Evolutionary conservation across 108 stramenopile genomes (phyloP).

Genomic region (Nitzschia sp.): DNA sequence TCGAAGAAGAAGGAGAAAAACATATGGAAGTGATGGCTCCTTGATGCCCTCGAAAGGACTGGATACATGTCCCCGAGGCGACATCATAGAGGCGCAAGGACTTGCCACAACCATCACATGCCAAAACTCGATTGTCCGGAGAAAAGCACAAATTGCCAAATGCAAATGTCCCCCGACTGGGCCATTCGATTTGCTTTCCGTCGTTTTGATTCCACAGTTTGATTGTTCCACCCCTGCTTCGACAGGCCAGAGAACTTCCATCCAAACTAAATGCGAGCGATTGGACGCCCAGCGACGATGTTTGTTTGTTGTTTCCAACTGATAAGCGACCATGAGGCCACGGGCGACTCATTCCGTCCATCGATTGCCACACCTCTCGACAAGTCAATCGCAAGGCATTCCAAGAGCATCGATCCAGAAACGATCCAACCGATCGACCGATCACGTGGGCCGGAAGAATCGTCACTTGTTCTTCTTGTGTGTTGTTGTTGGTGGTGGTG

Average conservation of each 20-base stretch:
- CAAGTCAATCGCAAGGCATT: constrained; percentile 12
- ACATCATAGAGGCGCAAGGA: not conserved
- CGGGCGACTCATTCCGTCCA: not conserved
- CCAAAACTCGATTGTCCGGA: constrained; percentile 4
- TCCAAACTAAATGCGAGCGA: constrained; percentile 12
- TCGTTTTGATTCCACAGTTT: constrained; percentile 7
- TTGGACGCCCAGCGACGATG: constrained; percentile 1
- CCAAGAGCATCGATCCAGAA: constrained; percentile 4
- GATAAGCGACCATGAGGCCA: constrained; percentile 2
- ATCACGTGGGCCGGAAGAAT: constrained; percentile 8
- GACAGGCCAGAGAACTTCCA: constrained; percentile 8
- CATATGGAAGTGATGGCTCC: constrained; percentile 55
- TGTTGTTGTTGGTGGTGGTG: not conserved
- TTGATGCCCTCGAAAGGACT: constrained; percentile 2
- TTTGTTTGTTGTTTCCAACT: not conserved
- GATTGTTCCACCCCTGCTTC: constrained; percentile 8
- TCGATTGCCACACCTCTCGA: not conserved
- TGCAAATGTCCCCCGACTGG: not conserved
- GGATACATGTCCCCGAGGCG: not conserved
- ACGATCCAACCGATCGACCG: constrained; percentile 6
- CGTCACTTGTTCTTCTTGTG: not conserved
- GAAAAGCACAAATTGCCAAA: constrained; percentile 14
- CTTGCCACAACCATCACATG: constrained; percentile 1
- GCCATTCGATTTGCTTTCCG: not conserved
- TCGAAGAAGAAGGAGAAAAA: constrained; percentile 73